These are phyloP conservation scores for Lichtheimia ornata DNA, from an alignment of 371 early-diverging fungal species.

Conservation along the genomic window DNA sequence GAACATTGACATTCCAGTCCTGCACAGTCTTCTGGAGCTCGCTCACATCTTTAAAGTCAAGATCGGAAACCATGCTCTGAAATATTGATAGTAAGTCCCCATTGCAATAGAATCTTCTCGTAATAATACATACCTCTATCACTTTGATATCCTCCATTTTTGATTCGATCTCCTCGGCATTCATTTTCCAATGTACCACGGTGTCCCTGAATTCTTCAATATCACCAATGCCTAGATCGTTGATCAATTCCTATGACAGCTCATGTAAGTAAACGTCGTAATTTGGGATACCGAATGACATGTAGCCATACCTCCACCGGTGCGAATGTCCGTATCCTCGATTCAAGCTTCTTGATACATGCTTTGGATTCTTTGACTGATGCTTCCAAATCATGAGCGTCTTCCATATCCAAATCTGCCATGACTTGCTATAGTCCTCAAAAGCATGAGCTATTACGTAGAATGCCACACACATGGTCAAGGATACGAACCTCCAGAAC, in stretches of 20 bases:
- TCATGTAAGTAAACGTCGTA: not conserved
- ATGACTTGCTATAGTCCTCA: too few species aligned
- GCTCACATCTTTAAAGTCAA: not conserved
- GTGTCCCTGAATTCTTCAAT: not conserved
- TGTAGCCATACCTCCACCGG: not conserved
- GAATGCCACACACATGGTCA: not conserved
- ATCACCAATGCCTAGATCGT: conserved; percentile 4
- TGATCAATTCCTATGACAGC: not conserved
- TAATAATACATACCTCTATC: not conserved
- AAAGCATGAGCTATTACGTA: too few species aligned
- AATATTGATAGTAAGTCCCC: not conserved
- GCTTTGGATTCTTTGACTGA: too few species aligned
- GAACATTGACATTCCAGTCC: not conserved
- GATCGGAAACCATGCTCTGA: not conserved
- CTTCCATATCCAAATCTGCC: too few species aligned
- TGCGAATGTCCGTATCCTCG: not conserved
- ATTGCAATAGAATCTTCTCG: not conserved
- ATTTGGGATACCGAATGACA: not conserved
- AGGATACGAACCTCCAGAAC: not conserved
- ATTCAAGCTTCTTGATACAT: not conserved
- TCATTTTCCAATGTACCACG: conserved; percentile 6
- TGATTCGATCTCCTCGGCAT: conserved; percentile 4
- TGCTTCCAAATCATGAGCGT: too few species aligned
- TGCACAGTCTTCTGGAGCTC: not conserved
- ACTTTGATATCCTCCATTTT: not conserved